Evolutionary conservation across 768 basidiomycete genomes (phyloP), one percentile per base, ranked within the genome.

Genomic region (Termitomyces sp.): DNA sequence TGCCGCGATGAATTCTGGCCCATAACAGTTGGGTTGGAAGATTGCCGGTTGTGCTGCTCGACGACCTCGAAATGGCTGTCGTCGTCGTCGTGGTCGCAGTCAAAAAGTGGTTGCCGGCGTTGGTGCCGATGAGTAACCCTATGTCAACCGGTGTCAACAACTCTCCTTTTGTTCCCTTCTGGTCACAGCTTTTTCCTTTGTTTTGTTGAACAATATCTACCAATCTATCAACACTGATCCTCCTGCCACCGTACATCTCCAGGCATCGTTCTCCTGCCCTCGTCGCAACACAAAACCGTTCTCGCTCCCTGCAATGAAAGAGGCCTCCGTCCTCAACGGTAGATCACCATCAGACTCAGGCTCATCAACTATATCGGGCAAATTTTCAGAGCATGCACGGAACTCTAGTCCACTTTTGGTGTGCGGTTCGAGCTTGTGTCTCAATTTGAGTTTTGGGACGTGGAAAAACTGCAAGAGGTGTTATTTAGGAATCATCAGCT

Each of bases 291-390:
- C 60, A 57, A 83, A 78, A 9, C 83, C 83, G 54, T 82, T 81
- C 64, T 84, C 83, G 52, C 80, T 84, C 11, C 73, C 72, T 2
- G 73, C 78, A n/a, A 79, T 49, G 45, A 84, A 84, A 11, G 25
- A 23, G 0, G 61, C 60, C 19, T 72, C 62, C 0, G 73, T 40
- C 3, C 70, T 56, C 3, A 61, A 46, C 45, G 58, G 62, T 3
- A 19, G 48, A 27, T 53, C 45, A 3, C 55, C 60, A 12, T 56
- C 50, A 37, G 19, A 49, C 5, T 19, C 30, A 4, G 21, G 47
- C 35, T 32, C 51, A 35, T 43, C 46, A 28, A 35, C 39, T n/a
- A 54, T 48, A 51, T 59, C 59, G 16, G 47, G 32, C 27, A 44
- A 30, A 16, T 57, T 40, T 28, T 72, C 70, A 19, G 68, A n/a